Base-by-base conservation (phyloP, 306 rosid species). In the Rosa lucieae region DNA sequence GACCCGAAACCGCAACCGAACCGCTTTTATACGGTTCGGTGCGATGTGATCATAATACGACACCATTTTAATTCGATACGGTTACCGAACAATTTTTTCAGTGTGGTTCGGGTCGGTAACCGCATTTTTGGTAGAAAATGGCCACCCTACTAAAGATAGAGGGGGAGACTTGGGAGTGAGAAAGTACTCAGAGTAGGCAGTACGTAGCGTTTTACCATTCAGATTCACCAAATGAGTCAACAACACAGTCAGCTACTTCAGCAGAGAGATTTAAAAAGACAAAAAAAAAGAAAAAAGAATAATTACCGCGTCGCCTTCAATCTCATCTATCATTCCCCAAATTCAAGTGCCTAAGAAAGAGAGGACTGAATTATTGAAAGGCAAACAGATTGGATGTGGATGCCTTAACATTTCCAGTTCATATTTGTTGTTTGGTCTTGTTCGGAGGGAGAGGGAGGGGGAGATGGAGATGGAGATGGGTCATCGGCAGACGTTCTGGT, bases 401-500 rank as follows among this genome's bases (percentile, higher is more conserved):
- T 43, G 46, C 9, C 46, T 1, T 43, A 43, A 43, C 46, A 43
- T 53, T 53, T 53, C 59, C 26, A 7, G 20, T 55, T 20, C 61
- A 55, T 55, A n/a, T n/a, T 73, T n/a, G 9, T 72, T 68, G 32
- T 32, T 32, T 2, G 37, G 37, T 32, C 37, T 32, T 32, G 37
- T 32, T 32, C 37, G 37, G 35, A 32, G 35, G 35, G 35, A 32
- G 35, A 32, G 35, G 35, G 35, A 32, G 42, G 62, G 78, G 35
- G 70, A 88, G 66, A 47, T 82, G 9, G 26, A 23, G 26, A 23
- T 23, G 26, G 14, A 29, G 39, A 71, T 71, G 8, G 26, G 1
- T 2, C 20, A 32, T 49, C 67, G 39, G 9, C 89, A 86, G 73
- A 90, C 93, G 0, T 93, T 87, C 87, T 93, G 98, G 98, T 93